Conservation (phyloP, 768 basidiomycete genomes). For the Leccinum uliginosum region DNA sequence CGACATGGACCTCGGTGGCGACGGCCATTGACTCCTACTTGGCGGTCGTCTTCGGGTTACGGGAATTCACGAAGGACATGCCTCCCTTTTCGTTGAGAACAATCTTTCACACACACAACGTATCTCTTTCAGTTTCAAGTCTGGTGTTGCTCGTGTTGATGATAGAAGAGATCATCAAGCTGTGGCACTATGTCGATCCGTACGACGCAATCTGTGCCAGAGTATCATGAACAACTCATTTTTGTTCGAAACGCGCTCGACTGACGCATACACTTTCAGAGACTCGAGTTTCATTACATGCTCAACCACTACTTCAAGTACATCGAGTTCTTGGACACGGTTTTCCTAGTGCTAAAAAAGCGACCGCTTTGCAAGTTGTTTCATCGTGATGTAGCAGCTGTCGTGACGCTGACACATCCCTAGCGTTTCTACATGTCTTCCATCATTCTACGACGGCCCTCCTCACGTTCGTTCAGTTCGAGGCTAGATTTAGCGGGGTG, state of each 20-base stretch:
- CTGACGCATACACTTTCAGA: slow-evolving; percentile 38
- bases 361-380: slow-evolving; percentile 76
- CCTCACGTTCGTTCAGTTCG: slow-evolving; percentile 86
- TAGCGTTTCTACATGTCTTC: slow-evolving; percentile 96
- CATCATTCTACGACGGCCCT: slow-evolving; percentile 95
- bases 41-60: slow-evolving; percentile 75
- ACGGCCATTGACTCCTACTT: slow-evolving; percentile 75
- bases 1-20: slow-evolving; percentile 64
- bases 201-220: slow-evolving; percentile 72
- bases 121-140: slow-evolving; percentile 79
- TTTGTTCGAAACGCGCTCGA: not conserved
- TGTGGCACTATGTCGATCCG: slow-evolving; percentile 64
- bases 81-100: slow-evolving; percentile 65
- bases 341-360: slow-evolving; percentile 96
- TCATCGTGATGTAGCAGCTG: not conserved
- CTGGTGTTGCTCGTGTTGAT: slow-evolving; percentile 72
- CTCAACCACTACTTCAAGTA: slow-evolving; percentile 98
- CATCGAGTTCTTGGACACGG: slow-evolving; percentile 89
- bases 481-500: slow-evolving; percentile 86
- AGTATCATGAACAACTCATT: slow-evolving; percentile 61
- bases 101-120: slow-evolving; percentile 83
- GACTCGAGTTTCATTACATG: slow-evolving; percentile 92
- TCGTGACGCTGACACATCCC: not conserved
- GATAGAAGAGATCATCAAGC: slow-evolving; percentile 79
- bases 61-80: slow-evolving; percentile 75